Percentiles rank a stretch among this genome's conserved stretches.
Conservation (phyloP, 192 early-diverging fungal genomes). For the Mortierella alpina region DNA sequence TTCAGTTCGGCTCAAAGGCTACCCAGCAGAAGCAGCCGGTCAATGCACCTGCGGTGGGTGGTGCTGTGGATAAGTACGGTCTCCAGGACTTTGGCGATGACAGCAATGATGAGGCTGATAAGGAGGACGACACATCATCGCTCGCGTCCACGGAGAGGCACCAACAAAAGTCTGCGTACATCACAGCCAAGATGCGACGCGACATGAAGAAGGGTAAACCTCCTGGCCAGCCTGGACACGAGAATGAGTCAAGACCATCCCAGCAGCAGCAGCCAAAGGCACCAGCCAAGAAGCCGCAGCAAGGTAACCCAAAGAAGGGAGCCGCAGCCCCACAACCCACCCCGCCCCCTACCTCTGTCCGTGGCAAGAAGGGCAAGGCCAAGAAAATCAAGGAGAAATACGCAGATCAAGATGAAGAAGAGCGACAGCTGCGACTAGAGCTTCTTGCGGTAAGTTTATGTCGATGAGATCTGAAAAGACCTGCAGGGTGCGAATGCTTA, state of each 20-base stretch:
- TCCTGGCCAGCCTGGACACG: conserved; percentile 21
- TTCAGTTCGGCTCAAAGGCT: conserved; percentile 39
- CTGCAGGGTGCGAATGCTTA: not conserved
- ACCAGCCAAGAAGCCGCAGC: conserved; percentile 14
- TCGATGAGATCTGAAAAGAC: not conserved
- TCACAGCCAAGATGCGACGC: conserved; percentile 89
- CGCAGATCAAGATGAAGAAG: conserved; percentile 95
- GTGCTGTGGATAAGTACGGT: conserved; percentile 59
- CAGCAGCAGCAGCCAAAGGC: conserved; percentile 25
- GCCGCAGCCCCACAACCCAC: not conserved
- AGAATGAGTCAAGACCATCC: not conserved
- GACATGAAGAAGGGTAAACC: conserved; percentile 74
- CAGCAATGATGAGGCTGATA: conserved; percentile 56
- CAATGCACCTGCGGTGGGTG: not conserved
- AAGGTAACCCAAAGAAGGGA: conserved; percentile 26
- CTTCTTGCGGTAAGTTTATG: conserved; percentile 72
- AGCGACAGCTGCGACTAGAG: conserved; percentile 83
- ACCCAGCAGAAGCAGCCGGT: conserved; percentile 4
- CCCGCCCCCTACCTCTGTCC: conserved; percentile 51
- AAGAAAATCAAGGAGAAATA: conserved; percentile 96
- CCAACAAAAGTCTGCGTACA: conserved; percentile 50
- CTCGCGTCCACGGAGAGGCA: conserved; percentile 26
- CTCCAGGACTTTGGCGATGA: conserved; percentile 66
- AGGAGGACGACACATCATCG: conserved; percentile 47
- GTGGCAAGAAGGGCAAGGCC: conserved; percentile 89